Conservation (phyloP, 345 rosid species). For the Eucalyptus curtisii region DNA sequence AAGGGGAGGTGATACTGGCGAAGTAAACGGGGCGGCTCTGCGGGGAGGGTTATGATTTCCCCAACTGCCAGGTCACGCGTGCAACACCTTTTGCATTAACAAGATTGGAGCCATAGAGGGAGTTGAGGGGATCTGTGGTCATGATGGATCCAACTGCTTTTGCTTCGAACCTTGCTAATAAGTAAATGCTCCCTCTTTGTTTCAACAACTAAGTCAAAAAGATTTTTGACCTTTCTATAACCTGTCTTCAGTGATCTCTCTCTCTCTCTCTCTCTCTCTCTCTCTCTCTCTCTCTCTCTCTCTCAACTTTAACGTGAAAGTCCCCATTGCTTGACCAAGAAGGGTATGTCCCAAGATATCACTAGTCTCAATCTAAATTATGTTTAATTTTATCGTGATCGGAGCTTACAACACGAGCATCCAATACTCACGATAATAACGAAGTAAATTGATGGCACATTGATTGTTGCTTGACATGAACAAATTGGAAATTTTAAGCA, state of each 20-base stretch:
- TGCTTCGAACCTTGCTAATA: background rate
- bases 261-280: too few relatives aligned
- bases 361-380: background rate
- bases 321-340: too few relatives aligned
- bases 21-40: background rate
- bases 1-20: background rate
- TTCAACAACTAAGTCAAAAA: background rate
- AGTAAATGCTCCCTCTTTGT: background rate
- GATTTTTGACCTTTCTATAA: background rate
- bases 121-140: background rate
- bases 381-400: too few relatives aligned
- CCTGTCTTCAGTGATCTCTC: background rate
- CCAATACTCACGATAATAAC: background rate
- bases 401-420: background rate
- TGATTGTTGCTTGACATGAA: background rate
- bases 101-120: background rate
- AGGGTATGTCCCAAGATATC: background rate
- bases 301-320: too few relatives aligned
- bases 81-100: background rate
- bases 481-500: background rate
- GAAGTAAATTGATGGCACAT: background rate
- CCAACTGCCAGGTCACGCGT: background rate
- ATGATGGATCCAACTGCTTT: background rate
- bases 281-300: background rate
- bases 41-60: background rate